Evolutionary conservation across 139 green algal genomes (phyloP), one percentile per base, ranked within the genome.

Genomic region (Diplosphaera chodatii): DNA sequence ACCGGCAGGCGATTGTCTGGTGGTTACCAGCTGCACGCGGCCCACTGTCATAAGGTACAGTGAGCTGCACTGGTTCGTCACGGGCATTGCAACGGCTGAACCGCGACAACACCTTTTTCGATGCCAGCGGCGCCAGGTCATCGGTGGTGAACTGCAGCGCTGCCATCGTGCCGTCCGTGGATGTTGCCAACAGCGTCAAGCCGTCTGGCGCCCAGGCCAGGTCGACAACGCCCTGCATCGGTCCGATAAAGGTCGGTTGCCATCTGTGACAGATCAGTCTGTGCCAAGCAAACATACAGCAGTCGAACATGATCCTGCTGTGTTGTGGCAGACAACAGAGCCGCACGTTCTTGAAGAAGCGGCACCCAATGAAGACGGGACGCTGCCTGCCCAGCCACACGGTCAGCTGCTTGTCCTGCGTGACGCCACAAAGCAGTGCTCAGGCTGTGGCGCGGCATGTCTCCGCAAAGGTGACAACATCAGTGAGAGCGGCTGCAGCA

Each of bases 121-220:
- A 59, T 10, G 48, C 48, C 16, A 59, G 48, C 13, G 48, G 48
- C 25, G 48, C 90, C 30, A 94, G 80, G 64, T 94, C 88, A 0
- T 33, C 33, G 29, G 68, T 25, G 0, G 80, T 67, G 62, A 92
- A 92, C 64, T 81, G 80, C 67, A 91, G 74, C 29, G 29, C 30
- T 0, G 80, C 80, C 10, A 96, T 64, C 15, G 70, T 91, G 73
- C 91, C 91, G 59, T 97, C 91, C 13, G 74, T 78, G 6, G 89
- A 94, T 69, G 59, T 73, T 1, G 81, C 82, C 28, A 96, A 76
- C n/a, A 97, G 74, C 0, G 80, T 80, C 62, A 86, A 80, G 22
- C 92, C 92, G 59, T 96, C 88, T 18, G 92, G 85, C 18, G 77
- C 86, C 93, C 93, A 98, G 22, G 85, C 86, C 31, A 93, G n/a